These are phyloP conservation scores for Cutaneotrichosporon mucoides DNA, from an alignment of 1,284 basidiomycete species.

Conservation along the genomic window DNA sequence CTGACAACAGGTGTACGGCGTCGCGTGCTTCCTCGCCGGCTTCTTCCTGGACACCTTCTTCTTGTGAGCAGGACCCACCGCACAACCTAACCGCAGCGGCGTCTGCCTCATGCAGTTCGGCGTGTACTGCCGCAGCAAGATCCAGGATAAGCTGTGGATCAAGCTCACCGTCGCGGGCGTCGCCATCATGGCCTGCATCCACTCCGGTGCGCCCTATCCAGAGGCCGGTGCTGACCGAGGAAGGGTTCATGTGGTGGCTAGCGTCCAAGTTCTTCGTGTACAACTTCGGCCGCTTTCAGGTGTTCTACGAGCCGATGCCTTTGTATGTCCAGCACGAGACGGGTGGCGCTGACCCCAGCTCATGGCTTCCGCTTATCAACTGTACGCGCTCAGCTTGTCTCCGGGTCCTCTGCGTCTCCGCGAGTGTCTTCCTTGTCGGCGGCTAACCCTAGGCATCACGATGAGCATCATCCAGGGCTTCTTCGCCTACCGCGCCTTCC, in stretches of 20 bases:
- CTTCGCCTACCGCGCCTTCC: slow-evolving; percentile 34
- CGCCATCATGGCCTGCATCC: background rate
- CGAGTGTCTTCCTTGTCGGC: no score
- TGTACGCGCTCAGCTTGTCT: background rate
- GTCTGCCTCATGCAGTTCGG: background rate
- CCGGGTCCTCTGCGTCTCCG: no score
- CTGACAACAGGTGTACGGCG: background rate
- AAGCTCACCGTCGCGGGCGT: background rate
- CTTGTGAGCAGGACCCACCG: background rate
- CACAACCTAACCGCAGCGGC: background rate
- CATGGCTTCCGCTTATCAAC: background rate
- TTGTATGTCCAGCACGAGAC: background rate
- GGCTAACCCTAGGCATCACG: background rate
- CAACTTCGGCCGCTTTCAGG: background rate
- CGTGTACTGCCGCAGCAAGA: background rate
- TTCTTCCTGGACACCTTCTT: background rate
- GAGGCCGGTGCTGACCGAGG: background rate
- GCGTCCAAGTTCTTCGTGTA: background rate
- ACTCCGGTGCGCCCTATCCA: background rate
- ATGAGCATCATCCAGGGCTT: slow-evolving; percentile 23
- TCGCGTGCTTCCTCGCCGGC: background rate
- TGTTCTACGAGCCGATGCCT: background rate
- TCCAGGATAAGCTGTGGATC: background rate
- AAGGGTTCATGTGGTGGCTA: background rate
- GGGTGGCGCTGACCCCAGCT: background rate